Base-by-base conservation (phyloP, 805 yeast species). In the Yarrowia divulgata region DNA sequence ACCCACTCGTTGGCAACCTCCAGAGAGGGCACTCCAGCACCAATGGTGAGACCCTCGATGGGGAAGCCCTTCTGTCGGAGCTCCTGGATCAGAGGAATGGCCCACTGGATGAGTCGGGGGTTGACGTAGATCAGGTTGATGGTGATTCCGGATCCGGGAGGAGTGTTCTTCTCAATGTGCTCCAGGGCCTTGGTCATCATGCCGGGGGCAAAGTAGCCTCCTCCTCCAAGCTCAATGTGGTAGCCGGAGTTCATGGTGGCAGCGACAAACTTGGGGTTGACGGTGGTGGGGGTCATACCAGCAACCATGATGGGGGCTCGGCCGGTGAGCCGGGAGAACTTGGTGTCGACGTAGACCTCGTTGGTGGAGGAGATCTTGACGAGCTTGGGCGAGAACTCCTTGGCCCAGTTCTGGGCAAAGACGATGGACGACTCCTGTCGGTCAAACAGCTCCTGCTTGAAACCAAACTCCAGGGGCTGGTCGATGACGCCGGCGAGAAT, bases 201-300 rank as follows among this genome's bases (percentile, higher is more conserved):
- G 10, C 78, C 79, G 72, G 96, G 89, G 70, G 83, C 79, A 81
- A 94, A 95, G 81, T 95, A 95, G 77, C 98, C 99, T 85, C 99
- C 99, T 80, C 99, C 99, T 63, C 97, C 99, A 76, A 95, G 85
- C 83, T 95, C 99, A 76, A 94, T 92, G 78, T 92, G 97, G 83
- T 93, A 95, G 72, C 99, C 99, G 64, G 98, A 93, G 78, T 93
- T 93, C 77, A 93, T 85, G 37, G 98, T 89, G 40, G 97, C 97
- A 71, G 97, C 90, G 70, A 95, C 96, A 75, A 95, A 93, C 72
- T 91, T 93, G 58, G 98, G 95, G 73, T 91, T 89, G 69, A 93
- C 98, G 40, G 99, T 95, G 54, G 97, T 87, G 78, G 99, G 99
- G 49, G 99, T 95, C 99, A 95, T 95, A 83, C 99, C 99, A 46